Conservation (phyloP, 23 red algal species). For the Gracilariopsis chorda region DNA sequence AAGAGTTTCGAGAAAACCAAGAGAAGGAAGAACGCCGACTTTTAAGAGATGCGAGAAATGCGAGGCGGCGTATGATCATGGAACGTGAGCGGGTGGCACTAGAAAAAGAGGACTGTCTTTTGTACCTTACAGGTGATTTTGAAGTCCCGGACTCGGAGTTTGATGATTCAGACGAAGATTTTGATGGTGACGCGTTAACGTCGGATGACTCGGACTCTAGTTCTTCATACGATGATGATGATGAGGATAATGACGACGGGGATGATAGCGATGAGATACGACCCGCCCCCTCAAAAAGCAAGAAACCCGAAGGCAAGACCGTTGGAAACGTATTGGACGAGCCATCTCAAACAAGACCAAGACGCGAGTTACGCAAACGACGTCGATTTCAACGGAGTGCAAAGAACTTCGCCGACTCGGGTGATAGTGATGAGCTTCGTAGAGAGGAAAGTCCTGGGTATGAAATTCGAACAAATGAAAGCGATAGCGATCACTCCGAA, state of each 20-base stretch:
- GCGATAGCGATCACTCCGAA: conserved; percentile 20
- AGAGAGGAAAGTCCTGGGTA: conserved; percentile 7
- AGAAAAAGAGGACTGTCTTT: conserved; percentile 25
- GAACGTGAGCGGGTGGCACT: conserved; percentile 30
- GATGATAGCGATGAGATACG: conserved; percentile 1
- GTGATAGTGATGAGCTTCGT: not conserved
- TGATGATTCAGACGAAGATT: conserved; percentile 57
- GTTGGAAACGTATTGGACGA: not conserved
- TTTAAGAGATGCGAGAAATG: conserved; percentile 56
- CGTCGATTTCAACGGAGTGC: not conserved
- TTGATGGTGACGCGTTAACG: conserved; percentile 21
- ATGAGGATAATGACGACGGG: not conserved
- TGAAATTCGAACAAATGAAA: conserved; percentile 15
- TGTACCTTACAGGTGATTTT: conserved; percentile 25
- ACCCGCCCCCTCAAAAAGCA: not conserved
- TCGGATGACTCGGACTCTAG: conserved; percentile 20
- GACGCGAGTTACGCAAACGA: not conserved
- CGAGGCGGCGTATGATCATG: conserved; percentile 43
- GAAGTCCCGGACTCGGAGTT: conserved; percentile 51
- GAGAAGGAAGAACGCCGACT: conserved; percentile 68
- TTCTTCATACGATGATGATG: conserved; percentile 30
- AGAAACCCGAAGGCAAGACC: not conserved
- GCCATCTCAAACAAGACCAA: not conserved
- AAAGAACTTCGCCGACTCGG: not conserved
- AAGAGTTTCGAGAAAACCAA: conserved; percentile 65